Percentiles rank a stretch among this genome's conserved stretches.
Conservation (phyloP, 1,284 basidiomycete species). For the Cryptococcus sp. region DNA sequence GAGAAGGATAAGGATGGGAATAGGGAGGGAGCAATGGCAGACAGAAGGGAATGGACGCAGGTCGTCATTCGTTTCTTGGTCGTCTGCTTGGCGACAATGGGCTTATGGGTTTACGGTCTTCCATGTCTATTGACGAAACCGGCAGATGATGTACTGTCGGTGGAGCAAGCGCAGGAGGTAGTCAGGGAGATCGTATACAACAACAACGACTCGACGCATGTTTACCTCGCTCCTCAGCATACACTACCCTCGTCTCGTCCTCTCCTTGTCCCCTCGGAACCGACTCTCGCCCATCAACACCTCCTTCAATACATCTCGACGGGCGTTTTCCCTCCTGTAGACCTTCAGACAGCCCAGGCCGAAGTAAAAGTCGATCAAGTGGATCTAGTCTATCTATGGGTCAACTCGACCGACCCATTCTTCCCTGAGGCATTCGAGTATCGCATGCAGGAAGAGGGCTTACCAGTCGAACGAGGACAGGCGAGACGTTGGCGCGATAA, state of each 20-base stretch:
- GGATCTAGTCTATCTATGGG: conserved; percentile 39
- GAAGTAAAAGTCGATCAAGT: conserved; percentile 5
- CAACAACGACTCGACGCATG: neutral
- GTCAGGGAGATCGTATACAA: neutral
- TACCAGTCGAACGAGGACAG: conserved; percentile 11
- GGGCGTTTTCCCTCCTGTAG: conserved; percentile 7
- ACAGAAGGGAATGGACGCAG: too few relatives aligned
- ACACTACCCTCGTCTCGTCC: neutral
- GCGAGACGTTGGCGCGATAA: conserved; percentile 38
- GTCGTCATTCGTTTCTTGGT: too few relatives aligned
- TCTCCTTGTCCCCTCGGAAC: neutral
- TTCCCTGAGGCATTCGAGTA: conserved; percentile 20
- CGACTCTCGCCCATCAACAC: conserved; percentile 11
- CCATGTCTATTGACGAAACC: too few relatives aligned
- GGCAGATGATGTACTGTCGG: too few relatives aligned
- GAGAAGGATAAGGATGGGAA: too few relatives aligned
- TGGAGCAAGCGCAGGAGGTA: too few relatives aligned
- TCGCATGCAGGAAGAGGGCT: conserved; percentile 20
- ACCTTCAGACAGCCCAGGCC: neutral
- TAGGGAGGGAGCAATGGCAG: too few relatives aligned
- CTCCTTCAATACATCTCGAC: conserved; percentile 14
- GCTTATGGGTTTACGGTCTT: too few relatives aligned
- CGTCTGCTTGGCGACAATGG: too few relatives aligned
- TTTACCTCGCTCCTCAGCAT: neutral
- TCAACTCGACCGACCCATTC: conserved; percentile 31